Base-by-base conservation (phyloP, 768 basidiomycete species). In the Boletellus ananas region DNA sequence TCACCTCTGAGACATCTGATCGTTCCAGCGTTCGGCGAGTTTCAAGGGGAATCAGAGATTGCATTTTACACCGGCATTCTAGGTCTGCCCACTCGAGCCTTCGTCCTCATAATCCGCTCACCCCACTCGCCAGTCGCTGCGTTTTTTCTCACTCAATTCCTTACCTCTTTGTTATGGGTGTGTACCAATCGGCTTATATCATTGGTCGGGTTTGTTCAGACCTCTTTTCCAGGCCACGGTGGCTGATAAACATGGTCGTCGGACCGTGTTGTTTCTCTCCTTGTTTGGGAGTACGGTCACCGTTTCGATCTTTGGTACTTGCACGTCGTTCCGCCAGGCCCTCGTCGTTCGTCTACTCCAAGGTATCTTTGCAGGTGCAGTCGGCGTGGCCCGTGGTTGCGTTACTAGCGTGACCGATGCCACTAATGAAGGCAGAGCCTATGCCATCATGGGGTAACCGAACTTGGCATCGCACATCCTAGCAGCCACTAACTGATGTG, bases 131-230 rank as follows among this genome's bases (percentile, higher is more conserved):
- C 52, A 88, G 89, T 90, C 23, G 79, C 90, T 34, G 82, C 81
- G 3, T 93, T 94, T 71, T 98, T 97, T 74, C 73, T 96, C 59
- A 93, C 94, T 2, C 96, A 99, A 62, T 98, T 98, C 70, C 71
- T 95, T 27, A 98, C 95, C 1, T 94, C 92, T 25, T 72, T 99
- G 29, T 76, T 97, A 48, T 99, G 96, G 95, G 89, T 87, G 61
- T 50, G 70, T 64, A 34, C 11, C 29, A 34, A 25, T 10, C 33
- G 50, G 51, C 13, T 34, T 34, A 5, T 16, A 11, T 10, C 25
- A 4, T 9, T 1, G 13, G 3, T 23, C 12, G 14, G 8, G 21
- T 29, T 50, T 21, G 43, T 36, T 37, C 14, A 17, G 11, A 17
- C 6, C 8, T 20, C 23, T n/a, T 40, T 46, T 36, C 29, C 55